Conservation (phyloP, 805 yeast species). For the Metschnikowia chrysomelidarum region DNA sequence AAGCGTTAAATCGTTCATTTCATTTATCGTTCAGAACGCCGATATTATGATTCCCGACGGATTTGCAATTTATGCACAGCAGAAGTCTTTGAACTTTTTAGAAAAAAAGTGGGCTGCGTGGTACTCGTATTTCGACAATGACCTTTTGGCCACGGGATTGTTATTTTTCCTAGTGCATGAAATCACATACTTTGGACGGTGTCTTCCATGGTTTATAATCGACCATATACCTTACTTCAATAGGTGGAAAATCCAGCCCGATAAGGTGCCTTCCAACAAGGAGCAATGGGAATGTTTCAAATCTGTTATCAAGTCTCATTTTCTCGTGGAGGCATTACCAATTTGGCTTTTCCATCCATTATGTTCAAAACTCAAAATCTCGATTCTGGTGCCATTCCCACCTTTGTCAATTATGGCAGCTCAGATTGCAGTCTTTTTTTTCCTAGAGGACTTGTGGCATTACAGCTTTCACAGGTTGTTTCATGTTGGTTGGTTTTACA, state of each 20-base stretch:
- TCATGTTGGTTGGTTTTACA: constrained; percentile 56
- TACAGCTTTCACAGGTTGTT: constrained; percentile 58
- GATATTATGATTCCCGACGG: too few species aligned
- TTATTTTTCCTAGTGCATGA: constrained; percentile 55
- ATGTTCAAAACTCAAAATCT: constrained; percentile 47
- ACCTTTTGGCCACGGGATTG: constrained; percentile 56
- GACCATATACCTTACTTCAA: constrained; percentile 52
- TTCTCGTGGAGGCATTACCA: constrained; percentile 58
- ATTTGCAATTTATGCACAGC: neutral
- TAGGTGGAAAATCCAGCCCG: constrained; percentile 53
- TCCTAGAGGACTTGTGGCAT: constrained; percentile 59
- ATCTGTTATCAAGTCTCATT: constrained; percentile 54
- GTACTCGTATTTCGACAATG: constrained; percentile 54
- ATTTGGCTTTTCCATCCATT: constrained; percentile 64
- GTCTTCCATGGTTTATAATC: constrained; percentile 56
- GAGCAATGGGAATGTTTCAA: constrained; percentile 65
- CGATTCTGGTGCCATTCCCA: constrained; percentile 55
- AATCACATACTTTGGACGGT: constrained; percentile 56
- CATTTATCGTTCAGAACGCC: too few species aligned
- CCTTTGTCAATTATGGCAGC: constrained; percentile 36
- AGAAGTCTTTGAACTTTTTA: constrained; percentile 26
- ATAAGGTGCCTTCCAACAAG: constrained; percentile 49
- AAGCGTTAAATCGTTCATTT: too few species aligned
- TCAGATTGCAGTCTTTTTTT: constrained; percentile 50
- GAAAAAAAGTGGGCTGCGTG: constrained; percentile 57